Evolutionary conservation across 2,329 filamentous ascomycete genomes (phyloP), one percentile per base, ranked within the genome.

Genomic region (Didymella keratinophila): DNA sequence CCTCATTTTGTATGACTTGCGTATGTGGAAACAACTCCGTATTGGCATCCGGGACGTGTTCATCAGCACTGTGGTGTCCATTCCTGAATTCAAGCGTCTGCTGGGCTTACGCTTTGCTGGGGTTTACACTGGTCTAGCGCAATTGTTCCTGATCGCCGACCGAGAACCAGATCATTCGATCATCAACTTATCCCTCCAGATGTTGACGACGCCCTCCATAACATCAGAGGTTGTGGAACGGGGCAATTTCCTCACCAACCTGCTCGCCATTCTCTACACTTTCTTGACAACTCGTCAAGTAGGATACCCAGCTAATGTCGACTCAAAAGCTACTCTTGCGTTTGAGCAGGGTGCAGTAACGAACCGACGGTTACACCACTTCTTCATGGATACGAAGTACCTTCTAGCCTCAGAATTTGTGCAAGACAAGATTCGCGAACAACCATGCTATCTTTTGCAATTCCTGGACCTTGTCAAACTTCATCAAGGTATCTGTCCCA

Each of bases 161-260:
- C 86, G 95, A 63, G 95, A 99, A 75, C 95, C 95, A 2, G 95
- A 99, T 71, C 94, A 98, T 77, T 98, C 94, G 11, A 98, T 99
- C 72, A 97, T 99, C 82, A 97, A 97, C 73, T 86, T 99, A 36
- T 98, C 94, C 4, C 81, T 98, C 28, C 95, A 99, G 74, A 96
- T 99, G 87, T 82, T 99, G 62, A 99, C 95, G 0, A 97, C 95
- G 0, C 93, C 95, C 1, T 96, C 94, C 0, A 98, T 99, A 65
- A 98, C 94, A 0, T 91, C 93, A 43, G 96, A 99, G 78, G 91
- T 98, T 48, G 92, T 99, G 9, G 91, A 97, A 70, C 87, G 93
- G 44, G 94, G 93, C 27, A 99, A 99, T 76, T 99, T 99, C 72
- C 82, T 99, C 64, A 97, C 93, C 9, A 97, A 92, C 66, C 83